phyloP scores from a whole-genome alignment of 768 basidiomycete species.

The Amanita fuliginea region DNA sequence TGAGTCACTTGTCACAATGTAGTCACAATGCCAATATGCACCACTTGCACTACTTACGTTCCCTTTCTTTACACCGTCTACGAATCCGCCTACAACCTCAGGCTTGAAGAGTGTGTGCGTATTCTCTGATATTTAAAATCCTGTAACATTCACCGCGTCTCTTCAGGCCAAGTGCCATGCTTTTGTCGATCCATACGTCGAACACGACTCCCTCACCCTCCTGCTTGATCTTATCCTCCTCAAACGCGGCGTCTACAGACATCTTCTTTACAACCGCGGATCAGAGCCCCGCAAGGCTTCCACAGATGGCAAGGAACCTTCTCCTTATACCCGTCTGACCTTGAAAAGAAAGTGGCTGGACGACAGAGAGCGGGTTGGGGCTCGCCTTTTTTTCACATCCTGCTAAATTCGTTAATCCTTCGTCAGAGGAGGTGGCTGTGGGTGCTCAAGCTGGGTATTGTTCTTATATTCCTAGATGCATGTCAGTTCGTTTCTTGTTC shows the following conservation, averaged over 20 bases:
- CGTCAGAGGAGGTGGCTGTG: constrained; percentile 47
- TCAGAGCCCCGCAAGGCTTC: constrained; percentile 43
- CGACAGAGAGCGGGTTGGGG: constrained; percentile 7
- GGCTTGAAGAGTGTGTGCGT: constrained; percentile 79
- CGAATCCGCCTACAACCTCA: constrained; percentile 63
- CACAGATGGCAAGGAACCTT: constrained; percentile 9
- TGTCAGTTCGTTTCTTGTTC: constrained; percentile 33
- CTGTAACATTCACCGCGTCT: neutral
- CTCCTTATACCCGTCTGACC: constrained; percentile 2
- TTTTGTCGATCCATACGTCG: constrained; percentile 83
- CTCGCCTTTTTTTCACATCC: neutral
- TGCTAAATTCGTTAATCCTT: neutral
- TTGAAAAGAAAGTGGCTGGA: neutral
- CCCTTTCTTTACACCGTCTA: constrained; percentile 75
- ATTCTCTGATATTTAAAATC: neutral
- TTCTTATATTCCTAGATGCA: constrained; percentile 56
- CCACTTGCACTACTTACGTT: constrained; percentile 54
- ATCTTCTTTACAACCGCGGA: constrained; percentile 74
- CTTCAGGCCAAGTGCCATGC: constrained; percentile 44
- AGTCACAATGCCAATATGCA: constrained; percentile 90
- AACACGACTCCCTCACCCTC: constrained; percentile 66
- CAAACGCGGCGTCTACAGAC: constrained; percentile 72
- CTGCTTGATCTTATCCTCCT: constrained; percentile 74
- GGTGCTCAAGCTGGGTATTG: constrained; percentile 47
- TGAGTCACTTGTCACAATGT: too few relatives aligned